Percentiles rank a stretch among this genome's conserved stretches.
Evolutionary conservation across 2,329 filamentous ascomycete genomes (phyloP).

Genomic region (Calonectria honghensis): DNA sequence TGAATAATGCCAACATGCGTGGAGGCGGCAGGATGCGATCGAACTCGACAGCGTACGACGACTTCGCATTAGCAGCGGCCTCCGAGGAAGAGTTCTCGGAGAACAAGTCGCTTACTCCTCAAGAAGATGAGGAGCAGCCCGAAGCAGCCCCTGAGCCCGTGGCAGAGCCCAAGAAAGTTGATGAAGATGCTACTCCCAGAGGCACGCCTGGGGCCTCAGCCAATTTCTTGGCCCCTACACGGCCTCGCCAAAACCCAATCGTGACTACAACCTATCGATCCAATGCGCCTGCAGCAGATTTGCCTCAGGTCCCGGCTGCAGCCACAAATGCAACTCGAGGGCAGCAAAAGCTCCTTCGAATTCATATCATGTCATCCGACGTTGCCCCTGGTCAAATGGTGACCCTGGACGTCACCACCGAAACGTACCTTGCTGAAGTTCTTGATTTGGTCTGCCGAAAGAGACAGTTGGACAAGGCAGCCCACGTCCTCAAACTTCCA

Average conservation of each 20-base stretch:
- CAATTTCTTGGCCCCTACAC: conserved; percentile 55
- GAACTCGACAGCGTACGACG: conserved; percentile 86
- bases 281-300: conserved; percentile 73
- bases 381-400: conserved; percentile 83
- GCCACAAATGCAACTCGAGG: conserved; percentile 71
- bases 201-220: conserved; percentile 52
- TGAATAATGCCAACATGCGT: conserved; percentile 86
- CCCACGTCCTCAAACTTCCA: conserved; percentile 86
- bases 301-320: conserved; percentile 69
- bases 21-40: conserved; percentile 76
- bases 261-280: conserved; percentile 76
- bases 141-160: conserved; percentile 57
- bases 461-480: conserved; percentile 85
- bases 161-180: conserved; percentile 56
- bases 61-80: conserved; percentile 87
- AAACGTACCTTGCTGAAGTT: conserved; percentile 89
- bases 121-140: conserved; percentile 72
- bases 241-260: conserved; percentile 74
- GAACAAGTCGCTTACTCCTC: conserved; percentile 81
- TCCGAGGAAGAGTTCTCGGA: conserved; percentile 80
- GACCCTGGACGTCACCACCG: conserved; percentile 84
- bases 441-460: conserved; percentile 86
- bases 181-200: conserved; percentile 54
- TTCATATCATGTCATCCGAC: conserved; percentile 83
- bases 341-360: conserved; percentile 81